Evolutionary conservation across 306 rosid genomes (phyloP), one percentile per base, ranked within the genome.

Genomic region (Vigna angularis): DNA sequence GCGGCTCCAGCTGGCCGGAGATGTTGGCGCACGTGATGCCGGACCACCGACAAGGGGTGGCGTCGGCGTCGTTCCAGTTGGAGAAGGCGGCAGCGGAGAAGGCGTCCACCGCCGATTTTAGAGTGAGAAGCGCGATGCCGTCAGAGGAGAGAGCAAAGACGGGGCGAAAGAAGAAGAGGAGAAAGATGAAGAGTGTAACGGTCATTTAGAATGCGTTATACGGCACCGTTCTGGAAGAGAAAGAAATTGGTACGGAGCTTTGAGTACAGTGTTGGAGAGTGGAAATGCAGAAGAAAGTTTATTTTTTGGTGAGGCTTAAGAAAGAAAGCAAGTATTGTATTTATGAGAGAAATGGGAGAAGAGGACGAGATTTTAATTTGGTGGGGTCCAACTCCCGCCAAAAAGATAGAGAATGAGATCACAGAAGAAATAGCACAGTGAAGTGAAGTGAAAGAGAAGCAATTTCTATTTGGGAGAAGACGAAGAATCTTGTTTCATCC

Each of bases 121-220:
- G 90, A 16, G 99, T 91, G 57, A 96, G 93, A 72, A 96, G 96
- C 5, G 99, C 88, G 52, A 96, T 88, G 30, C 99, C 99, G 76
- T 96, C 98, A 32, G 96, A 86, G 52, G 96, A 83, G 42, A 96
- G 96, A 32, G 96, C 81, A 61, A 66, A 38, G 9, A 61, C 74
- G 30, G 66, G 34, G 24, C 72, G 51, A 22, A 70, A 38, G 66
- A 66, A 64, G 22, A 55, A 24, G 26, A 76, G 0, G 1, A 66
- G 20, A 3, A 45, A 7, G 52, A 70, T 12, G 72, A 36, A 49
- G 22, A 66, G 11, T 16, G 44, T 32, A 32, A 47, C 13, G 80
- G 18, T 73, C 87, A 86, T 86, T 78, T 80, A 72, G 75, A 34
- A 22, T 18, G 57, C 34, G 15, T 0, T 7, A 48, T 52, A 70